phyloP scores from a whole-genome alignment of 169 alveolate species.

The Toxoplasma gondii region DNA sequence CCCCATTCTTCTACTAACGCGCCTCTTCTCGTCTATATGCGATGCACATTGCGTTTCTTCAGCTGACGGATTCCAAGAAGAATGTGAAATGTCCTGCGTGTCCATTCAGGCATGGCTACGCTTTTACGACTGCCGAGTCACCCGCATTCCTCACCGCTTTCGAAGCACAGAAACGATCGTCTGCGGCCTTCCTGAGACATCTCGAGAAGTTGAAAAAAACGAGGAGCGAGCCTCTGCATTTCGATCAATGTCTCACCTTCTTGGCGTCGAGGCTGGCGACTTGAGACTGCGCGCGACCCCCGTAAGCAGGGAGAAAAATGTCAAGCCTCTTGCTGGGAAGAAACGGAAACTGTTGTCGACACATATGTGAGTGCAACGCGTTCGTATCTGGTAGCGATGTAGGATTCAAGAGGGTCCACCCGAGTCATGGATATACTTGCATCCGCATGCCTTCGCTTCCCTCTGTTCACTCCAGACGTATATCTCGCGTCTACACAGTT shows the following conservation, averaged over 20 bases:
- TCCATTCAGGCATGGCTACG: background rate
- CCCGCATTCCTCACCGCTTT: slow-evolving; percentile 19
- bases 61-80: too few relatives aligned
- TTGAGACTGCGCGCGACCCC: background rate
- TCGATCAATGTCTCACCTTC: background rate
- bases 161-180: background rate
- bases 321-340: too few relatives aligned
- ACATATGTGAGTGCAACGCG: too few relatives aligned
- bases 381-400: too few relatives aligned
- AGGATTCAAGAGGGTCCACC: too few relatives aligned
- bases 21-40: background rate
- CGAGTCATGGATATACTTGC: too few relatives aligned
- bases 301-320: background rate
- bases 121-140: background rate
- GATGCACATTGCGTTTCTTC: too few relatives aligned
- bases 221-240: background rate
- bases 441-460: too few relatives aligned
- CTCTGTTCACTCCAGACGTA: too few relatives aligned
- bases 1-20: too few relatives aligned
- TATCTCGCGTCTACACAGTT: too few relatives aligned
- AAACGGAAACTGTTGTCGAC: too few relatives aligned
- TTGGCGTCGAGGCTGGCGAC: background rate
- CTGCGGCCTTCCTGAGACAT: background rate
- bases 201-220: background rate
- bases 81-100: background rate